A percentile compares a stretch with the other conserved stretches of the same genome.
Conservation (phyloP, 306 rosid genomes). For the Rosa chinensis region DNA sequence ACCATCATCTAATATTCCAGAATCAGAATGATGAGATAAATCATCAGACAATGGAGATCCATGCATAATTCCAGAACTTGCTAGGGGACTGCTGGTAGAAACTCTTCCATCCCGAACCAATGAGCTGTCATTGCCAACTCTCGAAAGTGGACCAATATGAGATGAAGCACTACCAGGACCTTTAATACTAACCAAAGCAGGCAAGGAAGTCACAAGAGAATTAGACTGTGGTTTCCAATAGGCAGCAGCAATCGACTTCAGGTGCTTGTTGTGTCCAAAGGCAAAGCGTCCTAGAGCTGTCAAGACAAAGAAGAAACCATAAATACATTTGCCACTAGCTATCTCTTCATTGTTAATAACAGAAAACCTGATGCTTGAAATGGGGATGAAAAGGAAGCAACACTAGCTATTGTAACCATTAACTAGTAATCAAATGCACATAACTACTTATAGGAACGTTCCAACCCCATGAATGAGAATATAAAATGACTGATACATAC, state of each 20-base stretch:
- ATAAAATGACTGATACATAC: constrained; percentile 56
- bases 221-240: constrained; percentile 90
- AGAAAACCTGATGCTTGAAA: not conserved
- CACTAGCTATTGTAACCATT: not conserved
- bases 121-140: constrained; percentile 75
- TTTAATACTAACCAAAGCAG: constrained; percentile 71
- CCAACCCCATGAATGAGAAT: constrained; percentile 18
- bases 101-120: constrained; percentile 69
- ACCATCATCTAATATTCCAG: constrained; percentile 82
- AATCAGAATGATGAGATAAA: constrained; percentile 94
- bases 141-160: constrained; percentile 77
- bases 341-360: constrained; percentile 6
- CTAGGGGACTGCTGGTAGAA: constrained; percentile 88
- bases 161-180: constrained; percentile 62
- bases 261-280: constrained; percentile 93
- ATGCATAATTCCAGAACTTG: constrained; percentile 80
- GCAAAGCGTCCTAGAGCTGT: constrained; percentile 93
- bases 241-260: constrained; percentile 88
- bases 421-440: constrained; percentile 7
- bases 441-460: not conserved
- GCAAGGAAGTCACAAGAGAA: constrained; percentile 71
- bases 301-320: constrained; percentile 9
- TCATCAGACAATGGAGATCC: constrained; percentile 93
- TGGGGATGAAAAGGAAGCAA: not conserved
- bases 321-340: not conserved